Conservation (phyloP, 139 green algal species). For the Coelastrella sp. region DNA sequence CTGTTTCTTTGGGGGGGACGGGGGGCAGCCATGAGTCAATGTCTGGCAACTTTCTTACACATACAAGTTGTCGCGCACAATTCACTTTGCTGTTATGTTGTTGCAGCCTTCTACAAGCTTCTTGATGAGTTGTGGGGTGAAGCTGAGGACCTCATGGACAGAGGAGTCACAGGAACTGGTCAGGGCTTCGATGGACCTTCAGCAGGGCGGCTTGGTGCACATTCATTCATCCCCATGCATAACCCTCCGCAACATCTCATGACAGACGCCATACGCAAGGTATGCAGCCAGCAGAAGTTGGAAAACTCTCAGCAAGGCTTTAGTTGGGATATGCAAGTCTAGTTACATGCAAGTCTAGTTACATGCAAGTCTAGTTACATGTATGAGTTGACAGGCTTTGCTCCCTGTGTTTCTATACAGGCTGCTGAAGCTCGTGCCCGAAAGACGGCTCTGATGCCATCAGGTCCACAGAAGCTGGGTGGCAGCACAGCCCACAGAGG, state of each 20-base stretch:
- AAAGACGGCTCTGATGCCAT: conserved; percentile 54
- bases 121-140: conserved; percentile 90
- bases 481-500: conserved; percentile 26
- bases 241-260: conserved; percentile 54
- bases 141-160: conserved; percentile 87
- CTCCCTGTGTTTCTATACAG: too few relatives aligned
- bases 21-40: too few relatives aligned
- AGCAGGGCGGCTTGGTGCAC: conserved; percentile 56
- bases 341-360: too few relatives aligned
- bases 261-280: conserved; percentile 44
- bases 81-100: conserved; percentile 28
- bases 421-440: conserved; percentile 54
- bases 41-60: too few relatives aligned
- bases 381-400: too few relatives aligned
- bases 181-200: conserved; percentile 65
- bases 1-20: too few relatives aligned
- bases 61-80: too few relatives aligned
- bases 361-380: too few relatives aligned
- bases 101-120: conserved; percentile 87
- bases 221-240: conserved; percentile 62
- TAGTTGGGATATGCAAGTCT: too few relatives aligned
- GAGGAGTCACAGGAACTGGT: conserved; percentile 75
- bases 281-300: too few relatives aligned
- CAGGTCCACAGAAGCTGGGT: conserved; percentile 60
- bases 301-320: too few relatives aligned